These are phyloP conservation scores for Setomelanomma holmii DNA, from an alignment of 2,329 filamentous ascomycete genomes.

Conservation along the genomic window DNA sequence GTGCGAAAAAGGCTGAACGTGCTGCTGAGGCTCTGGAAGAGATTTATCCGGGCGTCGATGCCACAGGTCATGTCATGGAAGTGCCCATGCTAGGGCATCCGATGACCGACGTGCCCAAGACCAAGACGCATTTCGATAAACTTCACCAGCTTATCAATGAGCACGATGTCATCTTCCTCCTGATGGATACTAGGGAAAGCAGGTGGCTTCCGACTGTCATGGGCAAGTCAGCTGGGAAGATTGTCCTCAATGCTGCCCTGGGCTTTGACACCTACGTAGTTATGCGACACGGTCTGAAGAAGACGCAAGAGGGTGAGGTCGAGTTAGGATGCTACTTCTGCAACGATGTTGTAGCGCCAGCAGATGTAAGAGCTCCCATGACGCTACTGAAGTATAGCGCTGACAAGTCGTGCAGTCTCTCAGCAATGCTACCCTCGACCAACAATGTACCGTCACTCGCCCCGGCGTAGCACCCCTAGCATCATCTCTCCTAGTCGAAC, in stretches of 20 bases:
- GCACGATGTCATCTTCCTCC: conserved; percentile 92
- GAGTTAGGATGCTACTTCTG: conserved; percentile 97
- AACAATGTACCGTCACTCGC: conserved; percentile 96
- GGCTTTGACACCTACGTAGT: conserved; percentile 97
- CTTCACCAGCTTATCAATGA: conserved; percentile 77
- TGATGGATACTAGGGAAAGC: conserved; percentile 95
- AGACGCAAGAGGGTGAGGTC: conserved; percentile 57
- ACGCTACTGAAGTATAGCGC: neutral
- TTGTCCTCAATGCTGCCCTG: conserved; percentile 94
- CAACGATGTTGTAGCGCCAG: conserved; percentile 94
- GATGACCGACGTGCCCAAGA: conserved; percentile 74
- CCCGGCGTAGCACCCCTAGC: conserved; percentile 92
- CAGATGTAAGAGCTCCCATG: conserved; percentile 71
- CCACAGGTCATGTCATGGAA: conserved; percentile 78
- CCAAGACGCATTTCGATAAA: conserved; percentile 75
- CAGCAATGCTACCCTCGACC: conserved; percentile 93
- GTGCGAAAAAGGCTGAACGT: conserved; percentile 79
- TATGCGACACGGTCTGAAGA: conserved; percentile 86
- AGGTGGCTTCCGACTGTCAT: conserved; percentile 96
- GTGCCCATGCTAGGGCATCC: conserved; percentile 97
- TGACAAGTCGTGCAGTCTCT: conserved; percentile 67
- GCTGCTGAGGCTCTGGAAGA: conserved; percentile 81
- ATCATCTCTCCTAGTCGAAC: conserved; percentile 87
- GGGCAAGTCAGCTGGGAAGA: conserved; percentile 90
- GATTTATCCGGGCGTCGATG: conserved; percentile 90